Evolutionary conservation across 2,329 filamentous ascomycete species (phyloP), one percentile per base, ranked within the genome.

Genomic region (Diaporthe sp.): DNA sequence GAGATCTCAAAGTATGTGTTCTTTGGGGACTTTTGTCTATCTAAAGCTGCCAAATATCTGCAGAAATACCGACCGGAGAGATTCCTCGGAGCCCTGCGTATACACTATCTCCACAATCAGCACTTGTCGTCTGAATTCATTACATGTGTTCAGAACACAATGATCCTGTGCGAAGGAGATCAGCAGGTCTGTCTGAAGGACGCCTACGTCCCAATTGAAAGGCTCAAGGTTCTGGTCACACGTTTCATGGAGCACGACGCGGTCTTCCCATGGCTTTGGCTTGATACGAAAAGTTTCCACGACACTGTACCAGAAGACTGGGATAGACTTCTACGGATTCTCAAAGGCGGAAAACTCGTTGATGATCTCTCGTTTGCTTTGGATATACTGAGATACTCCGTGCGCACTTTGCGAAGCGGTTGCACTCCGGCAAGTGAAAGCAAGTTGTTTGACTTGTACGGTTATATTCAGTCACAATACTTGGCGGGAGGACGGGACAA

Each of bases 221-320:
- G 61, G 1, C 73, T 78, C 8, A 55, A 75, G n/a, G 28, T 2
- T 4, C 72, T 60, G 0, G 76, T 77, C 15, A 46, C 75, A 9
- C 76, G 57, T 17, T 79, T 76, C 46, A 28, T 78, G 42, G 75
- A 75, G 25, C 39, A 55, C 0, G 57, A 9, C 55, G 75, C 61
- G 2, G 75, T 74, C 57, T 79, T 80, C 42, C 79, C 79, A n/a
- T 80, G 77, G 79, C 68, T 79, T 10, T 61, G 62, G 62, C 2
- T 78, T 34, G 75, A 78, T 3, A 9, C 46, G 42, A 1, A 39
- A 68, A 15, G 37, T 31, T 3, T 25, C 25, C 19, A 19, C 9
- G 71, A 76, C 15, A 28, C 25, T 12, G 75, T 76, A 15, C 76
- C 75, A 1, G 34, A 17, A 6, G 37, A 7, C 9, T 78, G 77